Percentiles rank a stretch among this genome's conserved stretches.
These are phyloP conservation scores for Malus hybrid DNA, from an alignment of 331 rosid genomes.

Conservation along the genomic window DNA sequence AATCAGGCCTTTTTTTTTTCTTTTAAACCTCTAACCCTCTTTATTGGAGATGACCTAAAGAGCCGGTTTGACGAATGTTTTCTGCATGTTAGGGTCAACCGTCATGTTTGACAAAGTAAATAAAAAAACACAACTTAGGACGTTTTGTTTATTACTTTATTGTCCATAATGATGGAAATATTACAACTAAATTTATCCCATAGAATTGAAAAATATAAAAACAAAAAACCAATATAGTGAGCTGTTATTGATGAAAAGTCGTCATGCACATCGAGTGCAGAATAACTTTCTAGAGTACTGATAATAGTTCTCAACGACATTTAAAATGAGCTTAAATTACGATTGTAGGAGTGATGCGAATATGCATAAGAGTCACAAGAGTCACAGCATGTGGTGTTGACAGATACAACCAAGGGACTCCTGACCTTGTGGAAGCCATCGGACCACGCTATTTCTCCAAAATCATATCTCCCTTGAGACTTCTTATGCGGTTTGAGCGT, in stretches of 20 bases:
- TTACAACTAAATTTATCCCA: not conserved
- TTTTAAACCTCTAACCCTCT: too few relatives aligned
- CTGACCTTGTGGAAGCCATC: slow-evolving; percentile 36
- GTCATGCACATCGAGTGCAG: fast-evolving
- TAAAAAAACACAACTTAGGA: not conserved
- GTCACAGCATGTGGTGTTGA: not conserved
- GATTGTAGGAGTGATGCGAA: not conserved
- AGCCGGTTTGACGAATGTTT: too few relatives aligned
- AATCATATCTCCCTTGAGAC: slow-evolving; percentile 36
- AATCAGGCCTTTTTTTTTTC: too few relatives aligned
- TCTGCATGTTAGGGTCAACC: not conserved
- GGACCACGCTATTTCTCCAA: slow-evolving; percentile 48
- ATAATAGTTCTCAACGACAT: not conserved
- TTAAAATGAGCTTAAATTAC: not conserved
- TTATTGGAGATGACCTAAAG: too few relatives aligned
- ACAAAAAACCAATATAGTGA: not conserved
- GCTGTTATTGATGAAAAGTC: not conserved
- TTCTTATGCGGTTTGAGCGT: slow-evolving; percentile 27
- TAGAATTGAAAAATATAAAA: not conserved
- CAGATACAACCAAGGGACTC: slow-evolving; percentile 31
- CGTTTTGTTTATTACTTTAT: not conserved
- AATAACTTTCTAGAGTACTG: too few relatives aligned
- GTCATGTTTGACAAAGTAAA: not conserved
- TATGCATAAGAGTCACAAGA: too few relatives aligned
- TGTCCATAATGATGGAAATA: not conserved